Base-by-base conservation (phyloP, 2,329 filamentous ascomycete species). In the Chrysoporthe deuterocubensis region DNA sequence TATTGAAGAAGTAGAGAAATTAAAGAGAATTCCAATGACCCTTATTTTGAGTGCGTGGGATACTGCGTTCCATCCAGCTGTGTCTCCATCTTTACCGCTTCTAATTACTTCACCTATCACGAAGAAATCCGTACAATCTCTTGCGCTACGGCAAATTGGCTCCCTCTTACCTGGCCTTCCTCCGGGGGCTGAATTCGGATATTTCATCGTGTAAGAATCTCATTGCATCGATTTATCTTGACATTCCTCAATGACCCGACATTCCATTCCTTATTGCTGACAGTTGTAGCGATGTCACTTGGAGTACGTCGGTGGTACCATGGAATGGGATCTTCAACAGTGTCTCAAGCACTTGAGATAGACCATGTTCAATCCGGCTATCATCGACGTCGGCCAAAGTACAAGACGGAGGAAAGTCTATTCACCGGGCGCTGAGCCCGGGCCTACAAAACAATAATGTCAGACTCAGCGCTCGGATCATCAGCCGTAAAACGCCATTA, bases 101-200 rank as follows among this genome's bases (percentile, higher is more conserved):
- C 37, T 9, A 40, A 40, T 40, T 9, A 40, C 9, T 5, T 40
- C 37, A 7, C 37, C 4, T 40, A 40, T 40, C 37, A 40, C 5
- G 37, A 6, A 40, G 37, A 40, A 9, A 9, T 40, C 37, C 18
- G 4, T 18, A 46, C 14, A 46, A 18, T 18, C 50, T 54, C 50
- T 54, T 54, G 16, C 48, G 26, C 50, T 26, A 52, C 50, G 44
- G 44, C 18, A 48, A 18, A 48, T 48, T 48, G 44, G 16, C 16
- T n/a, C 16, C 44, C 44, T 48, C 44, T 18, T 21, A 7, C 6
- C 44, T 52, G 1, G 50, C 6, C 50, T 54, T 54, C 21, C 50
- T 54, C 50, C 50, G 50, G 32, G 50, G 50, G 50, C 50, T 54
- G 50, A 54, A 14, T 7, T 32, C 50, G 50, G 50, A 54, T 32